Evolutionary conservation across 2,329 filamentous ascomycete genomes (phyloP).

Genomic region (Fusarium pseudocircinatum): DNA sequence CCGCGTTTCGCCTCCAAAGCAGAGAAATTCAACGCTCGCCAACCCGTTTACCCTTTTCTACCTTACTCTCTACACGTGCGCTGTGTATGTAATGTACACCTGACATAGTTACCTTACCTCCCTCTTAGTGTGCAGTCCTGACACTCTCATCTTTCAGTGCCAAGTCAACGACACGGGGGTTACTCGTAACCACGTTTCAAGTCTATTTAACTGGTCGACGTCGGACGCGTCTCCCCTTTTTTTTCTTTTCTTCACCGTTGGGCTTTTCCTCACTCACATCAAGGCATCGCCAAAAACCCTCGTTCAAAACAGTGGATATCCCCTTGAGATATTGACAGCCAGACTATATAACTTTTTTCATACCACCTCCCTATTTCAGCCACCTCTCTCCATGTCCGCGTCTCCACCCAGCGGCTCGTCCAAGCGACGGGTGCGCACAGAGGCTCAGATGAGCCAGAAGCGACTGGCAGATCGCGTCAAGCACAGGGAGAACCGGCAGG

Average conservation of each 20-base stretch:
- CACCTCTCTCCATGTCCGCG: slow-evolving; percentile 15
- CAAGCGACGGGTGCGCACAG: slow-evolving; percentile 36
- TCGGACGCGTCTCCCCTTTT: slow-evolving; percentile 11
- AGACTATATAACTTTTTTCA: not conserved
- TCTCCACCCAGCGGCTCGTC: slow-evolving; percentile 26
- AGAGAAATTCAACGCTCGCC: slow-evolving; percentile 15
- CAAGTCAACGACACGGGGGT: slow-evolving; percentile 4
- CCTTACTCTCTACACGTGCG: not conserved
- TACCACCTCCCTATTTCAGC: slow-evolving; percentile 6
- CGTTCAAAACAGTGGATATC: slow-evolving; percentile 9
- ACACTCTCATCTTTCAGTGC: not conserved
- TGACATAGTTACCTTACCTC: not conserved
- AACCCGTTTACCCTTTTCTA: not conserved
- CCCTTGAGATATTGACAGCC: not conserved
- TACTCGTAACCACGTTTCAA: not conserved
- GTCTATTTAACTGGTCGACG: slow-evolving; percentile 35
- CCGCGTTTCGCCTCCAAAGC: slow-evolving; percentile 23
- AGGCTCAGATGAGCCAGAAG: slow-evolving; percentile 42
- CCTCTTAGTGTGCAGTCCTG: not conserved
- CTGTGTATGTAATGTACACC: not conserved
- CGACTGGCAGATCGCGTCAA: slow-evolving; percentile 40
- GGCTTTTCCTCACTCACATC: not conserved
- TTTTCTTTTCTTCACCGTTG: not conserved
- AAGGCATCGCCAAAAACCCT: slow-evolving; percentile 1
- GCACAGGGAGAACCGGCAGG: slow-evolving; percentile 40